These are phyloP conservation scores for Flaveria ramosissima DNA, from an alignment of 129 eudicot species.

Conservation along the genomic window DNA sequence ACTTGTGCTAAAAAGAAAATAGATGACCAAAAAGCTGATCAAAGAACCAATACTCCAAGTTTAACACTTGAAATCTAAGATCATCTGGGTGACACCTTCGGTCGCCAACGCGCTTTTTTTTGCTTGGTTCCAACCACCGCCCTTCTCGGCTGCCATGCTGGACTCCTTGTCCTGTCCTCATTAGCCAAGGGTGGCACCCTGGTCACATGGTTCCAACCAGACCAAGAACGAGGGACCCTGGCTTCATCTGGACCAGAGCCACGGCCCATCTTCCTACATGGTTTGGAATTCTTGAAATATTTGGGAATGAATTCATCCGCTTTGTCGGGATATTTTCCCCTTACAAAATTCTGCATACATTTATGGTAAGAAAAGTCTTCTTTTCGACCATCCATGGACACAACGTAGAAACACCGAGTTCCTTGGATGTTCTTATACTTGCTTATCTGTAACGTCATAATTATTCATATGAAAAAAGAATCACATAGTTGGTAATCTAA, in stretches of 20 bases:
- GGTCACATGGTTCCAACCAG: constrained; percentile 10
- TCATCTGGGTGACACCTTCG: neutral
- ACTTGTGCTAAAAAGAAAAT: neutral
- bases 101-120: neutral
- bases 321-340: constrained; percentile 61
- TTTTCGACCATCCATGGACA: constrained; percentile 61
- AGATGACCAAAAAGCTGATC: too few relatives aligned
- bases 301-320: constrained; percentile 51
- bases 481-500: too few relatives aligned
- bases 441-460: constrained; percentile 47
- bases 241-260: constrained; percentile 11
- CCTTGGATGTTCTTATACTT: constrained; percentile 61
- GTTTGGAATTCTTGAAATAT: constrained; percentile 55
- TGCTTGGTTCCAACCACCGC: neutral
- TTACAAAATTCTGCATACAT: constrained; percentile 62
- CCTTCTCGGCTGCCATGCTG: too few relatives aligned
- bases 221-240: constrained; percentile 15
- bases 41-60: too few relatives aligned
- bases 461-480: neutral
- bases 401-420: constrained; percentile 72
- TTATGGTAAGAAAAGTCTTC: constrained; percentile 77
- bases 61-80: neutral
- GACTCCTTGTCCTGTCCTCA: neutral
- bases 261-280: constrained; percentile 48
- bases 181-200: neutral